Evolutionary conservation across 2,329 filamentous ascomycete genomes (phyloP).

Genomic region (Botrytis hyacinthi): DNA sequence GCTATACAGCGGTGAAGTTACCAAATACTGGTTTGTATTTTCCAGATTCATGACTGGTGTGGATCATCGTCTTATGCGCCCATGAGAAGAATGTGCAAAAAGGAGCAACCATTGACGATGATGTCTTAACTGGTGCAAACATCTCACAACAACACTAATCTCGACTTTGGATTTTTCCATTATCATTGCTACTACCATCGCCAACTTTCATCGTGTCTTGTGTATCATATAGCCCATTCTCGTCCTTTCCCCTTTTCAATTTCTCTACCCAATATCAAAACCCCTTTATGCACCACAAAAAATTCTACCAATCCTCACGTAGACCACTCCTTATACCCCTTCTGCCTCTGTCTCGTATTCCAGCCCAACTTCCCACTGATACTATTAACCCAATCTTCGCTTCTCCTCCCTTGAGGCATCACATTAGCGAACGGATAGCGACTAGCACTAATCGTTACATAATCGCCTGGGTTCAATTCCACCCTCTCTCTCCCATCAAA

Average conservation of each 20-base stretch:
- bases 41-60: not conserved
- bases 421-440: slow-evolving; percentile 79
- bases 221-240: not conserved
- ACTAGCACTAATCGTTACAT: slow-evolving; percentile 79
- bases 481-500: slow-evolving; percentile 90
- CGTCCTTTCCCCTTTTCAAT: not conserved
- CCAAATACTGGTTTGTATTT: not conserved
- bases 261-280: not conserved
- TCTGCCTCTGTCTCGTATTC: slow-evolving; percentile 79
- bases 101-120: not conserved
- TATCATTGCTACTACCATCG: not conserved
- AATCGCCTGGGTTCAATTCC: slow-evolving; percentile 76
- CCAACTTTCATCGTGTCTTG: not conserved
- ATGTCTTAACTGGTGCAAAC: not conserved
- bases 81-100: not conserved
- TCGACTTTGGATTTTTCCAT: not conserved
- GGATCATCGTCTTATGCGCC: no score
- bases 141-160: not conserved
- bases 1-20: not conserved
- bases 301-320: not conserved
- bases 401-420: slow-evolving; percentile 63
- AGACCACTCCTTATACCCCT: slow-evolving; percentile 50
- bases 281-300: not conserved
- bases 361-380: slow-evolving; percentile 77
- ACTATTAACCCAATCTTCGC: slow-evolving; percentile 80